Percentiles rank a stretch among this genome's conserved stretches.
Evolutionary conservation across 2,329 filamentous ascomycete species (phyloP).

Genomic region (Lachnellula subtilissima): DNA sequence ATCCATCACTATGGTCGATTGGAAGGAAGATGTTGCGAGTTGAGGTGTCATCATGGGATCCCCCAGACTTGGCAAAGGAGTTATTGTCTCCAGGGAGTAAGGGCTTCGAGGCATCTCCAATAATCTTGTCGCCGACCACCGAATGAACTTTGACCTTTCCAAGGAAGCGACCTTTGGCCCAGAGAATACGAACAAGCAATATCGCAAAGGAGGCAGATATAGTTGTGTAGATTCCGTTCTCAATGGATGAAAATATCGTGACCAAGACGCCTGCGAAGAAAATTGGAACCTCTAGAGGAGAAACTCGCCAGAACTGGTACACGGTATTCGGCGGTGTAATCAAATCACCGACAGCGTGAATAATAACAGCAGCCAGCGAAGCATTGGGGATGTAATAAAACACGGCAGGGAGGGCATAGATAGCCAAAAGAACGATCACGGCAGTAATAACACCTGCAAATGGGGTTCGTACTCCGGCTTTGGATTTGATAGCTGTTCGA

Average conservation of each 20-base stretch:
- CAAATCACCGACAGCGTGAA: constrained; percentile 89
- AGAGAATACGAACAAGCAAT: constrained; percentile 77
- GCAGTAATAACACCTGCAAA: constrained; percentile 88
- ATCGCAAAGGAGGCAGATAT: constrained; percentile 72
- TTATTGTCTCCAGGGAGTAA: constrained; percentile 49
- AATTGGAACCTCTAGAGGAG: constrained; percentile 82
- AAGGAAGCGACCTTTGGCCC: constrained; percentile 77
- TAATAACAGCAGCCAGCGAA: constrained; percentile 80
- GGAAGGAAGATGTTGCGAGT: constrained; percentile 81
- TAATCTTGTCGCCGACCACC: constrained; percentile 68
- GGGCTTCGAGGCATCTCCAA: constrained; percentile 54
- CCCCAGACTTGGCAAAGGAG: constrained; percentile 29
- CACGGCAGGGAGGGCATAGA: constrained; percentile 80
- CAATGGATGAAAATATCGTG: constrained; percentile 82
- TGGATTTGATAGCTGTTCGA: constrained; percentile 93
- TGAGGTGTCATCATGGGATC: constrained; percentile 38
- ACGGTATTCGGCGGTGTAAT: constrained; percentile 87
- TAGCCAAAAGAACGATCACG: constrained; percentile 77
- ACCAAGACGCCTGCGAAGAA: constrained; percentile 92
- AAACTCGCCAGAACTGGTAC: constrained; percentile 93
- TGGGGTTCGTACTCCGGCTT: constrained; percentile 88
- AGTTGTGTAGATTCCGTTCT: constrained; percentile 88
- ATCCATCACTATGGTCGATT: constrained; percentile 80
- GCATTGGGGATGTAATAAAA: constrained; percentile 92
- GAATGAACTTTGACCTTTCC: constrained; percentile 81